Conservation (phyloP, 192 early-diverging fungal species). For the Geranomyces michiganensis region DNA sequence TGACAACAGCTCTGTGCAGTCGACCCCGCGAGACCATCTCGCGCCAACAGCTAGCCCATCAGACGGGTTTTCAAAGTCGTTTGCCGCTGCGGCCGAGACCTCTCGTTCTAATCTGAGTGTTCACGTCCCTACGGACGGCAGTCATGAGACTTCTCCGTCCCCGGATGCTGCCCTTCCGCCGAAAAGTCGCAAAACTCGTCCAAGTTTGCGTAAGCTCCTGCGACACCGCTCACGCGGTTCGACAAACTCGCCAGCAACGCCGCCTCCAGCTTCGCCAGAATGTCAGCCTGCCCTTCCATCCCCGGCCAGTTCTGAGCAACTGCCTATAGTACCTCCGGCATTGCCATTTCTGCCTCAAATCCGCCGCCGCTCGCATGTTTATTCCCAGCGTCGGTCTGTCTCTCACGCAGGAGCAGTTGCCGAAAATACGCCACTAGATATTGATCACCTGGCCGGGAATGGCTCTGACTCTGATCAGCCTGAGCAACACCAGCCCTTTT, state of each 20-base stretch:
- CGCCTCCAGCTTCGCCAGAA: background rate
- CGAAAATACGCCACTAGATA: constrained; percentile 23
- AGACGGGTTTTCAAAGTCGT: constrained; percentile 4
- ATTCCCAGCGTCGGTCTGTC: constrained; percentile 28
- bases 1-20: background rate
- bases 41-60: background rate
- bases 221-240: background rate
- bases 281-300: background rate
- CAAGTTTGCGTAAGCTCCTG: constrained; percentile 7
- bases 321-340: too few species aligned
- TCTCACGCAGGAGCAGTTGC: constrained; percentile 17
- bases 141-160: too few species aligned
- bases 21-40: background rate
- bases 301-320: too few species aligned
- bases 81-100: constrained; percentile 27
- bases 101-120: constrained; percentile 15
- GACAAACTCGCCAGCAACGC: background rate
- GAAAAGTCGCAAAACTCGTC: background rate
- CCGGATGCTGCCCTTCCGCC: too few species aligned
- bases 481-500: background rate
- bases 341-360: constrained; percentile 6
- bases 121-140: background rate
- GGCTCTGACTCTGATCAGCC: constrained; percentile 5
- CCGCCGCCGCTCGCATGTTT: constrained; percentile 25
- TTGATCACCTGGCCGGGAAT: constrained; percentile 19